These are phyloP conservation scores for Fusarium vanettenii DNA, from an alignment of 2,329 filamentous ascomycete genomes.

Conservation along the genomic window DNA sequence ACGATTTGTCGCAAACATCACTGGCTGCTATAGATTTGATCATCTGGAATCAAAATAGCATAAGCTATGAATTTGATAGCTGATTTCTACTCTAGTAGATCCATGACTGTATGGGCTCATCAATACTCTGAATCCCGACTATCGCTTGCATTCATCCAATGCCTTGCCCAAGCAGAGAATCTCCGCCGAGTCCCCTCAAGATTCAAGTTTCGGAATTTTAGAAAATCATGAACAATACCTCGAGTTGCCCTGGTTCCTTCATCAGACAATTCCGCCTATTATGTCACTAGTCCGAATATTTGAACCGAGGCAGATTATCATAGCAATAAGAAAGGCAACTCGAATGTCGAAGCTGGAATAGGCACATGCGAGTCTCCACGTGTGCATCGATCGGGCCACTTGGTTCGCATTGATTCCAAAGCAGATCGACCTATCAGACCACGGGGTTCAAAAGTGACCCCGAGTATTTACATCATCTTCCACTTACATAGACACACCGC, in stretches of 20 bases:
- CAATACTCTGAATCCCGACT: neutral
- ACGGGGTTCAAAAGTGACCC: neutral
- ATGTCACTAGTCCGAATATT: neutral
- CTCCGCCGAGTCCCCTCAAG: neutral
- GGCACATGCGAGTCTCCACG: neutral
- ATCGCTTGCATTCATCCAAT: neutral
- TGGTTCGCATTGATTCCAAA: slow-evolving; percentile 1
- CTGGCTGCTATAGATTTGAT: neutral
- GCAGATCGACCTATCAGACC: neutral
- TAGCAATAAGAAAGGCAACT: neutral
- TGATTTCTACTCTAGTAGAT: neutral
- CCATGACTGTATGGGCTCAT: neutral
- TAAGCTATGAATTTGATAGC: accelerated
- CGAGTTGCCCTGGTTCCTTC: neutral
- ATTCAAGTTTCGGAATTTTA: neutral
- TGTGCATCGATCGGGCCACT: neutral
- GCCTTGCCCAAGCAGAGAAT: neutral
- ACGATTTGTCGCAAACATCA: neutral
- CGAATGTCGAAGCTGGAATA: neutral
- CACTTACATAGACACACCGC: neutral
- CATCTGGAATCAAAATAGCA: neutral
- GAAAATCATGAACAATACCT: neutral
- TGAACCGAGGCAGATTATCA: neutral
- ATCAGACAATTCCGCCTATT: neutral
- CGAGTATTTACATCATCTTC: neutral